Evolutionary conservation across 345 rosid genomes (phyloP), one percentile per base, ranked within the genome.

Genomic region (Nephelium lappaceum): DNA sequence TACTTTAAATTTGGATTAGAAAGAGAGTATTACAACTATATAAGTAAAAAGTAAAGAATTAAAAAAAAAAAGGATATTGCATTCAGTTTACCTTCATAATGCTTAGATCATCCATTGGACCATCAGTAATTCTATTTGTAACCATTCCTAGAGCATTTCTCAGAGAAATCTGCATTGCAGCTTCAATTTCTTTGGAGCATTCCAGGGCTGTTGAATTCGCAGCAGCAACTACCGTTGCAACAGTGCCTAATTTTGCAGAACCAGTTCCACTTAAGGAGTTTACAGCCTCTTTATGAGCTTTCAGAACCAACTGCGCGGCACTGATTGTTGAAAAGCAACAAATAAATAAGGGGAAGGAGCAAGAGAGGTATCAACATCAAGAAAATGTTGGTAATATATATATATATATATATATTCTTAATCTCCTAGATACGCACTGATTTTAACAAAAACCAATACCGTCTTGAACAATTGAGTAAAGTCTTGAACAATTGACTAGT

Each of bases 281-380:
- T 5, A 97, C 98, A 79, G 98, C 99, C 79, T 96, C 99, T 81
- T 91, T 93, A 80, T 96, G 98, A 62, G 98, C 99, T 88, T 89
- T 96, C 24, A 96, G 83, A 73, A 97, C 98, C 84, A 97, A 84
- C 82, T 92, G 99, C 31, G 98, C 86, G 9, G 99, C 98, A 71
- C 99, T 97, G 81, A 68, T 77, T 66, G 49, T 71, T 10, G 67
- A 74, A 82, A 69, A 47, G 58, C 42, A 83, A 76, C 60, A 77
- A 23, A 67, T 72, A 73, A 49, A 58, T 21, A 8, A 21, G 61
- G 42, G 19, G 14, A 53, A 68, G 24, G 12, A 6, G 14, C 24
- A 55, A 9, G 15, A 62, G 55, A 68, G 6, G 53, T 60, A 62
- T 69, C 71, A 78, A 41, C 42, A 67, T 61, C 7, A 49, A 38